Conservation (phyloP, 441 rosid species). For the Jatropha multifida region DNA sequence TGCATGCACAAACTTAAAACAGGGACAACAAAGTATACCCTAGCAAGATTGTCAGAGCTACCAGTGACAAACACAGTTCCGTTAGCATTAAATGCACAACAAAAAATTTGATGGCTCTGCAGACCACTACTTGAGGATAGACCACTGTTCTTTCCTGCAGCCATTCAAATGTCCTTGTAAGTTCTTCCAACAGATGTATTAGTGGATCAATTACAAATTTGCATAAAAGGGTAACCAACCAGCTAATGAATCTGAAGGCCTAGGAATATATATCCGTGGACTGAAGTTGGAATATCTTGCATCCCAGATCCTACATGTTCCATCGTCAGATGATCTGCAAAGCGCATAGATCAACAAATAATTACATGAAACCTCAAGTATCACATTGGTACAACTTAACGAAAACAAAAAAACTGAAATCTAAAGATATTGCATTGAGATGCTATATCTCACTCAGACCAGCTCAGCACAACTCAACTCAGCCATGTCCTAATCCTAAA, state of each 20-base stretch:
- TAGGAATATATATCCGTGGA: constrained; percentile 82
- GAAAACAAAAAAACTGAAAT: neutral
- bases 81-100: constrained; percentile 95
- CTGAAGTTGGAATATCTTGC: constrained; percentile 66
- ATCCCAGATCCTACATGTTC: constrained; percentile 99
- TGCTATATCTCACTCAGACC: neutral
- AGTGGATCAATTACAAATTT: constrained; percentile 22
- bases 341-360: constrained; percentile 26
- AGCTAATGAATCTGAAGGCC: constrained; percentile 62
- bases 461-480: neutral
- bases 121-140: constrained; percentile 64
- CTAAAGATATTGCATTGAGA: neutral
- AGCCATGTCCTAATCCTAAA: neutral
- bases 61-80: constrained; percentile 99
- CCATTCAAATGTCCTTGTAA: constrained; percentile 26
- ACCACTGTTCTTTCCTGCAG: constrained; percentile 72
- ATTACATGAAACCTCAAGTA: neutral
- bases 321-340: constrained; percentile 97
- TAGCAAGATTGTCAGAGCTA: constrained; percentile 95
- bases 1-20: constrained; percentile 1
- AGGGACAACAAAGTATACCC: constrained; percentile 53
- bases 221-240: constrained; percentile 43
- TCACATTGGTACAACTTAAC: neutral
- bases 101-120: constrained; percentile 81
- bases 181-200: constrained; percentile 26